Evolutionary conservation across 257 asterid genomes (phyloP).

Genomic region (Nicotiana noctiflora): DNA sequence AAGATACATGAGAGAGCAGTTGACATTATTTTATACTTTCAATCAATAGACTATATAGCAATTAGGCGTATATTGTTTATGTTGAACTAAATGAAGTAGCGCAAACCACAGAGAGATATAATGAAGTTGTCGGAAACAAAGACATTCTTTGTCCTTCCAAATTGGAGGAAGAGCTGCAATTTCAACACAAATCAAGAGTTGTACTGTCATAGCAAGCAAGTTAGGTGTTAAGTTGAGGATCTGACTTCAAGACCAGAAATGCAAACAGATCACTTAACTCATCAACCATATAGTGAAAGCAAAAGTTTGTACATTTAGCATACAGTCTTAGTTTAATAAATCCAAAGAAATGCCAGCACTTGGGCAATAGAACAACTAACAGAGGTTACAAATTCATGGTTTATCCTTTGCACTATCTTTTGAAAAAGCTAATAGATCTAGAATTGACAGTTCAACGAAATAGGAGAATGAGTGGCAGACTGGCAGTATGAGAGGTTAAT

Average conservation of each 20-base stretch:
- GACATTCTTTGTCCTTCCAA: not conserved
- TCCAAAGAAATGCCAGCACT: not conserved
- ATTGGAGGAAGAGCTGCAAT: not conserved
- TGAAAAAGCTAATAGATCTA: not conserved
- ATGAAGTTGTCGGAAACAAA: not conserved
- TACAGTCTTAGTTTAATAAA: not conserved
- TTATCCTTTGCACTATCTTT: not conserved
- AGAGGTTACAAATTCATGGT: not conserved
- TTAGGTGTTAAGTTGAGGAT: too few relatives aligned
- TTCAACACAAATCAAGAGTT: not conserved
- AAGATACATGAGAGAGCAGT: not conserved
- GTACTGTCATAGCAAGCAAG: too few relatives aligned
- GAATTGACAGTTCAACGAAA: not conserved
- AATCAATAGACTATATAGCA: not conserved
- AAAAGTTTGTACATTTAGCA: not conserved
- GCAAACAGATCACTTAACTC: not conserved
- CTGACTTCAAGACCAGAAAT: not conserved
- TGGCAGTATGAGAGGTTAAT: not conserved
- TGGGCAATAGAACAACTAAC: not conserved
- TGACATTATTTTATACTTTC: not conserved
- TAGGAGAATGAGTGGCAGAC: not conserved
- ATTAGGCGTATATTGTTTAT: too few relatives aligned
- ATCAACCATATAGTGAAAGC: not conserved
- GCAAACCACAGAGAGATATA: too few relatives aligned
- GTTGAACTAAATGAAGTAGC: too few relatives aligned